These are phyloP conservation scores for Chenopodium suecicum DNA, from an alignment of 148 eudicot species.

Conservation along the genomic window DNA sequence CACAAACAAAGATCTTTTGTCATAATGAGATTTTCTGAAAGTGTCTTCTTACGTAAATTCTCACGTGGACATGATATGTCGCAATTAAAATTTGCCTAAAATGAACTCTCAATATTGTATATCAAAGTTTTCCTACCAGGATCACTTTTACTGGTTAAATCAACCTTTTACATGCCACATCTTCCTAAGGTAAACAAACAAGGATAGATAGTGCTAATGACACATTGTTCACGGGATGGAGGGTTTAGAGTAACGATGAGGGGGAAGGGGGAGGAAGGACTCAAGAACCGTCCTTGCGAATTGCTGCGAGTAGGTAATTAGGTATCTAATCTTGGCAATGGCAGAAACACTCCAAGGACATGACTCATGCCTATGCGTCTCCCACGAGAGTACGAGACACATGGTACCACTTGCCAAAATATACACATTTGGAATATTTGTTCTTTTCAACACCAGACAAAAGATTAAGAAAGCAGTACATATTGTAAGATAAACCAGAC, in stretches of 20 bases:
- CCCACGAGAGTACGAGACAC: not conserved
- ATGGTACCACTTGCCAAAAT: not conserved
- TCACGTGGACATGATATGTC: not conserved
- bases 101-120: not conserved
- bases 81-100: not conserved
- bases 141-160: not conserved
- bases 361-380: not conserved
- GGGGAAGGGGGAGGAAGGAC: not conserved
- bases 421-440: not conserved
- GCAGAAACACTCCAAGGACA: not conserved
- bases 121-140: not conserved
- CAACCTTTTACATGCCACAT: not conserved
- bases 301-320: not conserved
- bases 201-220: not conserved
- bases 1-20: not conserved
- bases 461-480: not conserved
- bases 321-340: not conserved
- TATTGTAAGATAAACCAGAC: conserved; percentile 14
- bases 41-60: not conserved
- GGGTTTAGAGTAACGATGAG: not conserved
- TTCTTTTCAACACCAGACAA: not conserved
- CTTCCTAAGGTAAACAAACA: not conserved
- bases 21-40: no score
- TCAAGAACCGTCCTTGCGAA: not conserved
- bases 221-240: not conserved